Evolutionary conservation across 129 eudicot genomes (phyloP), one percentile per base, ranked within the genome.

Genomic region (Lactuca saligna): DNA sequence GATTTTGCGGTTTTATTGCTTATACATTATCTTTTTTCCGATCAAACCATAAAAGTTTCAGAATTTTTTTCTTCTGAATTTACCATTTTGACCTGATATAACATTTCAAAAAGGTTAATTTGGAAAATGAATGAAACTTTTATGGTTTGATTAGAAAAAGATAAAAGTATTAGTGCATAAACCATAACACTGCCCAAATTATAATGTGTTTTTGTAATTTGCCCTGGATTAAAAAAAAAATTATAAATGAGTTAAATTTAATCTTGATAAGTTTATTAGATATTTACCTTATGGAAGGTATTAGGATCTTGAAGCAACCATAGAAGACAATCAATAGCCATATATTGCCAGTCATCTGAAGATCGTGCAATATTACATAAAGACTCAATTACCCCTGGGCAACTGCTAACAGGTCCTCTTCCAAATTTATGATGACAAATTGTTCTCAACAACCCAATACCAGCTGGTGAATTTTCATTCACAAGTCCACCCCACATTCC

Each of bases 401-500:
- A 93, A 77, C 84, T 78, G 29, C 97, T 86, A 63, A 93, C 98
- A 13, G 98, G 97, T 33, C 97, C 97, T 80, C 96, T 77, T 63
- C 95, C 95, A 61, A 76, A 76, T 83, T 89, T 93, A 74, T 93
- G 98, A 82, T 85, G 95, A 70, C 98, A 93, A 25, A 93, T 93
- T 29, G 98, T 93, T 41, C 98, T 69, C 66, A 93, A 72, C n/a
- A 93, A 76, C 34, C 98, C 98, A 31, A 93, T 89, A 16, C 98
- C 98, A 37, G 98, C 98, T 8, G 98, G 98, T 48, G 98, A 93
- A 69, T 87, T 93, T 65, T 93, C 98, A 84, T 93, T 93, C 16
- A 89, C 98, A 62, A 93, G 98, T 20, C 98, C 98, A 62, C 98
- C 98, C 98, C 98, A 93, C 98, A 93, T 82, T 51, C 86, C 97